Percentiles rank a stretch among this genome's conserved stretches.
Evolutionary conservation across 2,329 filamentous ascomycete genomes (phyloP).

Genomic region (Colletotrichum sp.): DNA sequence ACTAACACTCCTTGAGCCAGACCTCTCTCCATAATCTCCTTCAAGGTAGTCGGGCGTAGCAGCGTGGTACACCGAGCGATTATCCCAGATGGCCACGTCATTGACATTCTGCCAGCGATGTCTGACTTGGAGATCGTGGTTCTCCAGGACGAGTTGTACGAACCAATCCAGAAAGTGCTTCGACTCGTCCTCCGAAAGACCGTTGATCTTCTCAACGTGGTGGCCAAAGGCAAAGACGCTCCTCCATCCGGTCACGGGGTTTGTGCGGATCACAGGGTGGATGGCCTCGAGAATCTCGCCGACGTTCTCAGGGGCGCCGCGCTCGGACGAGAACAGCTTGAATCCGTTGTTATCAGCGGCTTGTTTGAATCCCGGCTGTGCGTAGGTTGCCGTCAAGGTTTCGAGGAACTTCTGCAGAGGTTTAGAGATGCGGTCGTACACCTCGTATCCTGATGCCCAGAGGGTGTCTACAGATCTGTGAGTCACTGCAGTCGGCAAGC

Average conservation of each 20-base stretch:
- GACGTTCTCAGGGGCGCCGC: slow-evolving; percentile 56
- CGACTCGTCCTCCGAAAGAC: slow-evolving; percentile 51
- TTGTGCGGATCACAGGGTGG: slow-evolving; percentile 62
- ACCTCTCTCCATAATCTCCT: slow-evolving; percentile 48
- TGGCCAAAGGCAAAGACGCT: slow-evolving; percentile 57
- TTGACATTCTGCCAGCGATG: slow-evolving; percentile 47
- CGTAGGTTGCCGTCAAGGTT: slow-evolving; percentile 59
- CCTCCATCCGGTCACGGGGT: slow-evolving; percentile 65
- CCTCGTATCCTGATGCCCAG: slow-evolving; percentile 60
- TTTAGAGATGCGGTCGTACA: slow-evolving; percentile 67
- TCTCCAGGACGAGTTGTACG: slow-evolving; percentile 53
- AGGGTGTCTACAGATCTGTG: slow-evolving; percentile 54
- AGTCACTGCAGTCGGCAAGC: no score
- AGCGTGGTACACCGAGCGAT: slow-evolving; percentile 59
- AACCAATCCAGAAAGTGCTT: slow-evolving; percentile 57
- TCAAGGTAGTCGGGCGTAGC: slow-evolving; percentile 57
- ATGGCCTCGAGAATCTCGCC: slow-evolving; percentile 52
- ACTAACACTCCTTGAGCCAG: slow-evolving; percentile 55
- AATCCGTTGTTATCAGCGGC: slow-evolving; percentile 50
- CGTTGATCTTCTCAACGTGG: slow-evolving; percentile 57
- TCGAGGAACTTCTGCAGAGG: slow-evolving; percentile 65
- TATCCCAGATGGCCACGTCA: slow-evolving; percentile 64
- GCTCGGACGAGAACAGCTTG: slow-evolving; percentile 47
- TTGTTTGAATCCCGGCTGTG: slow-evolving; percentile 54
- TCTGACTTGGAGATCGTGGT: slow-evolving; percentile 61